Percentiles rank a stretch among this genome's conserved stretches.
These are phyloP conservation scores for Trichomonascaceae sp. DNA, from an alignment of 1,139 yeast species.

Conservation along the genomic window DNA sequence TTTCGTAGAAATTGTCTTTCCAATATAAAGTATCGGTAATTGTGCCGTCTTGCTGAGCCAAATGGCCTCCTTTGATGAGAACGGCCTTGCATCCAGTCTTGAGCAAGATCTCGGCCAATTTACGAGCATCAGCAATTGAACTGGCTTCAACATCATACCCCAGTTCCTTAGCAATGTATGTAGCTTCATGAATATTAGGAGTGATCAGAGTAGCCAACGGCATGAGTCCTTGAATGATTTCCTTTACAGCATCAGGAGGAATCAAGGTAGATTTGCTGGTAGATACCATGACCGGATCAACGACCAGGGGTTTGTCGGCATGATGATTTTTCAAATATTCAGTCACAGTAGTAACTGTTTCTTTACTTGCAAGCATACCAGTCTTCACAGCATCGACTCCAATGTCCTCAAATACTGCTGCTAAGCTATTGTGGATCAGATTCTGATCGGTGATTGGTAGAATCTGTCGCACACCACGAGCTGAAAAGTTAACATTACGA, in stretches of 20 bases:
- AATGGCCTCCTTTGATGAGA: conserved; percentile 81
- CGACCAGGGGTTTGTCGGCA: conserved; percentile 39
- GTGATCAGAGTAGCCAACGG: conserved; percentile 59
- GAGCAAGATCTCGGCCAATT: conserved; percentile 40
- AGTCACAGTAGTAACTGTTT: conserved; percentile 46
- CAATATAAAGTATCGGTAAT: conserved; percentile 57
- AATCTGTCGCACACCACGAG: conserved; percentile 48
- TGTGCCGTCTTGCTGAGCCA: conserved; percentile 35
- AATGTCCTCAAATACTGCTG: conserved; percentile 58
- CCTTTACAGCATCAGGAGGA: conserved; percentile 42
- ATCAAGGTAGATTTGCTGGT: conserved; percentile 65
- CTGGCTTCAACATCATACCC: neutral
- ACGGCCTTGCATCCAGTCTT: conserved; percentile 47
- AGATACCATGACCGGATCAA: conserved; percentile 82
- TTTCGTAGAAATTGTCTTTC: conserved; percentile 39
- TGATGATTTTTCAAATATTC: conserved; percentile 23
- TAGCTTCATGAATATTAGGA: conserved; percentile 71
- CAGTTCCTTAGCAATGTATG: conserved; percentile 28
- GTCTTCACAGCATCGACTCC: conserved; percentile 68
- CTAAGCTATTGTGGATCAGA: conserved; percentile 43
- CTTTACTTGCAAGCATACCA: conserved; percentile 64
- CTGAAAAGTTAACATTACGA: conserved; percentile 13
- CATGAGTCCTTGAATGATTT: conserved; percentile 44
- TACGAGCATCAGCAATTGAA: conserved; percentile 35
- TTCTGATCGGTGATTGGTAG: conserved; percentile 40